These are phyloP conservation scores for Elaeis guineensis DNA, from an alignment of 176 grass and related monocot species.

Conservation along the genomic window DNA sequence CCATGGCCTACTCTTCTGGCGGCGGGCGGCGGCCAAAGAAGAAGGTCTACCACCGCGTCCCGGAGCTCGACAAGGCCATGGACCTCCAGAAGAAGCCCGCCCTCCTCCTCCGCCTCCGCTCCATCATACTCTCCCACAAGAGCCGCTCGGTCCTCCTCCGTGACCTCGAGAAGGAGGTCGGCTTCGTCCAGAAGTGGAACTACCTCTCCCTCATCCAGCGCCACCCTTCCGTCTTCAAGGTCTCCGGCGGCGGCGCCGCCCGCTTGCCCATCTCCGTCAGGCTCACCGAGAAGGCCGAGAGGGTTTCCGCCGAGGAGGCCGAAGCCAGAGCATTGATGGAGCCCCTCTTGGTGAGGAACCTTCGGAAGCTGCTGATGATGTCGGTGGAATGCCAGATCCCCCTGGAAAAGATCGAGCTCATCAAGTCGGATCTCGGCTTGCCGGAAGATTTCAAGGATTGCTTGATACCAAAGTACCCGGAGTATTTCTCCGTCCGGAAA, in stretches of 20 bases:
- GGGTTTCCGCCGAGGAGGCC: constrained; percentile 46
- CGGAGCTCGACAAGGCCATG: constrained; percentile 68
- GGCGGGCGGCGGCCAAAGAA: constrained; percentile 60
- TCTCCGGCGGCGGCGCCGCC: constrained; percentile 42
- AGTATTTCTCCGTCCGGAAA: constrained; percentile 49
- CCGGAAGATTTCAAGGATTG: constrained; percentile 47
- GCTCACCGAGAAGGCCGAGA: constrained; percentile 64
- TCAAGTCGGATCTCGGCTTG: constrained; percentile 55
- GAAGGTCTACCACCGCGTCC: constrained; percentile 74
- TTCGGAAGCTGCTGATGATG: constrained; percentile 81
- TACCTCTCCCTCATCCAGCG: constrained; percentile 57
- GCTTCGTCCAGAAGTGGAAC: constrained; percentile 80
- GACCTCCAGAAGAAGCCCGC: constrained; percentile 77
- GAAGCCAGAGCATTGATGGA: constrained; percentile 50
- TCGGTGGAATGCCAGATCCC: constrained; percentile 77
- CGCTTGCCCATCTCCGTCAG: constrained; percentile 48
- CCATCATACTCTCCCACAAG: constrained; percentile 46
- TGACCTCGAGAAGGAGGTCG: constrained; percentile 81
- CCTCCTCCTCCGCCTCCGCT: constrained; percentile 49
- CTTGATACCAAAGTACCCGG: constrained; percentile 61
- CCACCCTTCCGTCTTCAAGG: constrained; percentile 55
- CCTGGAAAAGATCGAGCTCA: constrained; percentile 75
- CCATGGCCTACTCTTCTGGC: constrained; percentile 39
- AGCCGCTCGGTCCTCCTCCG: constrained; percentile 46
- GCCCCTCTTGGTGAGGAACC: constrained; percentile 61